A percentile compares a stretch with the other conserved stretches of the same genome.
These are phyloP conservation scores for Antrodiella citrinella DNA, from an alignment of 768 basidiomycete species.

Conservation along the genomic window DNA sequence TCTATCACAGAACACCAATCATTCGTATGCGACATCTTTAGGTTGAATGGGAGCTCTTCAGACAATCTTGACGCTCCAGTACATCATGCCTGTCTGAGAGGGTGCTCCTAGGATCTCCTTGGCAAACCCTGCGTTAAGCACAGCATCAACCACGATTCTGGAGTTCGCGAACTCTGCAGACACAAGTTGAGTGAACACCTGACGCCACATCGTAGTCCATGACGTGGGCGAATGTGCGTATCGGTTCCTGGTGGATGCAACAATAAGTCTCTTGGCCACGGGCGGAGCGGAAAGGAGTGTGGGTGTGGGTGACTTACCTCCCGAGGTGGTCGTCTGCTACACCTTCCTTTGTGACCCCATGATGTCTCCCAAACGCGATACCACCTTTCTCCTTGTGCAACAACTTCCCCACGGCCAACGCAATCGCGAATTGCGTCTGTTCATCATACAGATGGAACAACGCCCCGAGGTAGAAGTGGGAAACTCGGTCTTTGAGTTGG, in stretches of 20 bases:
- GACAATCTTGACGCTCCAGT: conserved; percentile 21
- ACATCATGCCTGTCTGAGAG: conserved; percentile 14
- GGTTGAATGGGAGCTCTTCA: too few species aligned
- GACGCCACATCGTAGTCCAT: conserved; percentile 24
- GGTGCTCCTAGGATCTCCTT: conserved; percentile 1
- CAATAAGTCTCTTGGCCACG: not conserved
- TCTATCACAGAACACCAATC: too few species aligned
- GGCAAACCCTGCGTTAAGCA: conserved; percentile 11
- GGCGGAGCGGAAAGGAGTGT: not conserved
- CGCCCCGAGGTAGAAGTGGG: conserved; percentile 24
- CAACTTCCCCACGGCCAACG: conserved; percentile 19
- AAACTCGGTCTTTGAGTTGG: conserved; percentile 19
- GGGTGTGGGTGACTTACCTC: too few species aligned
- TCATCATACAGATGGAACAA: conserved; percentile 30
- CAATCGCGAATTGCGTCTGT: conserved; percentile 24
- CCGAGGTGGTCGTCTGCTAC: conserved; percentile 21
- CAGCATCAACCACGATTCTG: conserved; percentile 14
- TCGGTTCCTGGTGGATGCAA: conserved; percentile 12
- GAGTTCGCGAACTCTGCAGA: conserved; percentile 15
- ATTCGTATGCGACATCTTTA: too few species aligned
- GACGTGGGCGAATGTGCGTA: conserved; percentile 24
- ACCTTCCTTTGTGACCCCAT: conserved; percentile 18
- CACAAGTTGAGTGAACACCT: conserved; percentile 18
- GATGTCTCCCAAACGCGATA: conserved; percentile 27
- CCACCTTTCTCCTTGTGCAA: conserved; percentile 18